These are phyloP conservation scores for Aspergillus nidulans DNA, from an alignment of 495 filamentous ascomycete species.

Conservation along the genomic window DNA sequence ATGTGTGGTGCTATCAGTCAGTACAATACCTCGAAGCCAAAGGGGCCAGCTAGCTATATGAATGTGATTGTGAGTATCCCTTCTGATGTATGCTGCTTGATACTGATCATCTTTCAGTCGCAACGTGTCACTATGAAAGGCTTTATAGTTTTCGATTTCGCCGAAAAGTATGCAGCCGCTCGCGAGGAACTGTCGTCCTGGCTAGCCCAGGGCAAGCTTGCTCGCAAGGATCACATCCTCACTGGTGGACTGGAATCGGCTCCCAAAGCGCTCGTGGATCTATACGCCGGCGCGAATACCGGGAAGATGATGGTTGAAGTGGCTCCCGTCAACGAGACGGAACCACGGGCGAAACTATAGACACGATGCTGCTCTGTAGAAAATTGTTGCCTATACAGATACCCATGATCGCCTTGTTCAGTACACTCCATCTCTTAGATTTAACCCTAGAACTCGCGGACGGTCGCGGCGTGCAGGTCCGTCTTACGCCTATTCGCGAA, in stretches of 20 bases:
- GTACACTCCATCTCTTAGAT: background rate
- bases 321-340: constrained; percentile 31
- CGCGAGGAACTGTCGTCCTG: constrained; percentile 44
- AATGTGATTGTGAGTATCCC: constrained; percentile 42
- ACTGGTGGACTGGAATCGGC: constrained; percentile 47
- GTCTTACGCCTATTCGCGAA: no score
- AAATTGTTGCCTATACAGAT: background rate
- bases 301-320: constrained; percentile 51
- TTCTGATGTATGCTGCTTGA: background rate
- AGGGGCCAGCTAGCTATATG: constrained; percentile 46
- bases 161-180: constrained; percentile 40
- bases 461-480: no score
- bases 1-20: constrained; percentile 53
- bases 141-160: constrained; percentile 54
- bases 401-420: background rate
- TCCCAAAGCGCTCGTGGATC: constrained; percentile 44
- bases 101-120: constrained; percentile 30
- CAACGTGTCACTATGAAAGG: constrained; percentile 52
- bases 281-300: constrained; percentile 50
- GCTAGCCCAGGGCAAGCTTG: constrained; percentile 51
- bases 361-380: background rate
- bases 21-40: constrained; percentile 46
- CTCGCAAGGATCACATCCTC: constrained; percentile 53
- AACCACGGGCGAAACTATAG: constrained; percentile 30
- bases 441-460: no score